Base-by-base conservation (phyloP, 2,329 filamentous ascomycete species). In the Amesomyces nigricolor region DNA sequence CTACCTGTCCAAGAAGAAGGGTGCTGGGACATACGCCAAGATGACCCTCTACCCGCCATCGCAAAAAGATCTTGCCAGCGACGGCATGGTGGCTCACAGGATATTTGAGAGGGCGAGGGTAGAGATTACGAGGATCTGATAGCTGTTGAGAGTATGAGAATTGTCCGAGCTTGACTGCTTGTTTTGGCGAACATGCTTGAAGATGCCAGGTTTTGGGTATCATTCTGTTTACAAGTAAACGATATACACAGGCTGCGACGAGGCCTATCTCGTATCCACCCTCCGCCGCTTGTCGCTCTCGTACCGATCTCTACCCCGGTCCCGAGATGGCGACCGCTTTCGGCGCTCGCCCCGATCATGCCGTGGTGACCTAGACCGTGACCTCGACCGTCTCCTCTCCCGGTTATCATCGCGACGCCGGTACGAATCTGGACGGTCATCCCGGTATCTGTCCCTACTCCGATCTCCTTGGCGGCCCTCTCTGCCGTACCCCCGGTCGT, bases 101-200 rank as follows among this genome's bases (percentile, higher is more conserved):
- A 74, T 97, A 22, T 96, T 87, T 71, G 85, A 92, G 59, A 78
- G 94, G 58, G 86, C 89, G 30, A 82, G 92, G 59, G 89, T 96
- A 19, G 92, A 99, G 71, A 87, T 99, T 67, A 81, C 87, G 38
- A 86, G 82, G 74, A 94, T 96, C 70, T 83, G 64, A 65, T 16
- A 5, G 7, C 13, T n/a, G 29, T 38, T 35, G 4, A 35, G 7
- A 35, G 4, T 35, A 35, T 35, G 32, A 35, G 6, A 11, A 13
- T 13, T 35, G 32, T 35, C 11, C 32, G 9, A 13, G 32, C 32
- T 11, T 13, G 9, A 13, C 32, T 7, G 7, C 11, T 35, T 35
- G 32, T 5, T 35, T 35, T 35, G 3, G 11, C 32, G 32, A 35
- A 2, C 32, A 44, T 45, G 17, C 13, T 38, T 39, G 32, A 30